phyloP scores from a whole-genome alignment of 352 stramenopile genomes.

The Phytophthora sp. region DNA sequence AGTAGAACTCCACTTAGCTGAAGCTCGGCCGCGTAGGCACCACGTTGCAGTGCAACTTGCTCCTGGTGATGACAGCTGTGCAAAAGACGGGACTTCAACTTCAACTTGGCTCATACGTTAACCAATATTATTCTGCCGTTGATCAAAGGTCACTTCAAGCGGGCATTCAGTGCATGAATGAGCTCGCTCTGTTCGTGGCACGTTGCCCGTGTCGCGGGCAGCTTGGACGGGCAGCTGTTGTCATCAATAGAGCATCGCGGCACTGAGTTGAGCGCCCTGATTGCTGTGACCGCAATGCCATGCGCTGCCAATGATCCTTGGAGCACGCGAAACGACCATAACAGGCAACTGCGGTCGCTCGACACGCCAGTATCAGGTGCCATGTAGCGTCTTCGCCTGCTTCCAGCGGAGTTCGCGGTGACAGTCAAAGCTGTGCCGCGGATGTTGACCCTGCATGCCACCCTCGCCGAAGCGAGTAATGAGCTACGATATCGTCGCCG shows the following conservation, averaged over 20 bases:
- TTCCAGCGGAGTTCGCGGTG: neutral
- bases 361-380: constrained; percentile 30
- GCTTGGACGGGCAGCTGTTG: neutral
- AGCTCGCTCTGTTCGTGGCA: constrained; percentile 6
- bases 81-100: constrained; percentile 9
- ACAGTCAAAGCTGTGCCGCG: constrained; percentile 5
- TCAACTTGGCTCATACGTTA: constrained; percentile 20
- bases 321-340: constrained; percentile 4
- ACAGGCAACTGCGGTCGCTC: constrained; percentile 9
- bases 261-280: neutral
- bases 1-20: too few species aligned
- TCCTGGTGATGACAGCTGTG: constrained; percentile 1
- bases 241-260: neutral
- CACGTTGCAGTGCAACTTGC: constrained; percentile 4
- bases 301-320: constrained; percentile 3
- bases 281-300: neutral
- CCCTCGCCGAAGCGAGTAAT: constrained; percentile 6
- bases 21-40: neutral
- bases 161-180: constrained; percentile 12
- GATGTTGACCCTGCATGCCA: neutral
- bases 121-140: neutral
- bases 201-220: constrained; percentile 17
- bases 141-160: constrained; percentile 24
- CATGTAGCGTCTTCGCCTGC: constrained; percentile 4
- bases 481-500: neutral